A percentile compares a stretch with the other conserved stretches of the same genome.
Conservation (phyloP, 441 rosid genomes). For the Gossypium trilobum region DNA sequence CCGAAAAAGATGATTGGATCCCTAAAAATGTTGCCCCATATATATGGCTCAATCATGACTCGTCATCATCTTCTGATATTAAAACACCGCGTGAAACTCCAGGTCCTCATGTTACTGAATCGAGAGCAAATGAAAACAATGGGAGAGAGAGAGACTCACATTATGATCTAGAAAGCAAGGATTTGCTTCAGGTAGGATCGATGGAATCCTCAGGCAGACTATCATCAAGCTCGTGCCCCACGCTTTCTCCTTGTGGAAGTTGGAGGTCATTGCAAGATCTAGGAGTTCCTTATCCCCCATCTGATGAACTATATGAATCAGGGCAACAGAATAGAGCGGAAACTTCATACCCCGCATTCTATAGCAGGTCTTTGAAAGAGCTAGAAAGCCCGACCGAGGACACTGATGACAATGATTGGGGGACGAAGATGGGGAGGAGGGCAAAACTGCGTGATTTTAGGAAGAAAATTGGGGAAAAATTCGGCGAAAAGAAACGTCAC, state of each 20-base stretch:
- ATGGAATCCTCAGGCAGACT: constrained; percentile 18
- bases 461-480: constrained; percentile 84
- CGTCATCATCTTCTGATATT: constrained; percentile 27
- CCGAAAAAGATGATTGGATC: constrained; percentile 88
- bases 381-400: constrained; percentile 19
- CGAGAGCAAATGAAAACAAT: constrained; percentile 25
- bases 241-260: constrained; percentile 18
- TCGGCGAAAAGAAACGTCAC: constrained; percentile 75
- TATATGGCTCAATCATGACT: constrained; percentile 75
- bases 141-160: constrained; percentile 17
- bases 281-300: constrained; percentile 37
- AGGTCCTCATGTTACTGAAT: constrained; percentile 32
- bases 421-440: constrained; percentile 50
- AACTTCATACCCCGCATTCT: constrained; percentile 23
- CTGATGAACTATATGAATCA: constrained; percentile 27
- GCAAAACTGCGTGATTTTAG: constrained; percentile 70
- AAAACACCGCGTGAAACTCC: constrained; percentile 18
- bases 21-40: constrained; percentile 68
- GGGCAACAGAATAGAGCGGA: constrained; percentile 18
- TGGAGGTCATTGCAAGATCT: constrained; percentile 44
- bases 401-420: constrained; percentile 45
- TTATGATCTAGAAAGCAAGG: constrained; percentile 29
- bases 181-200: constrained; percentile 19
- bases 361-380: constrained; percentile 20
- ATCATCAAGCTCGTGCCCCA: constrained; percentile 17